Evolutionary conservation across 441 rosid genomes (phyloP).

Genomic region (Mallotus repandus): DNA sequence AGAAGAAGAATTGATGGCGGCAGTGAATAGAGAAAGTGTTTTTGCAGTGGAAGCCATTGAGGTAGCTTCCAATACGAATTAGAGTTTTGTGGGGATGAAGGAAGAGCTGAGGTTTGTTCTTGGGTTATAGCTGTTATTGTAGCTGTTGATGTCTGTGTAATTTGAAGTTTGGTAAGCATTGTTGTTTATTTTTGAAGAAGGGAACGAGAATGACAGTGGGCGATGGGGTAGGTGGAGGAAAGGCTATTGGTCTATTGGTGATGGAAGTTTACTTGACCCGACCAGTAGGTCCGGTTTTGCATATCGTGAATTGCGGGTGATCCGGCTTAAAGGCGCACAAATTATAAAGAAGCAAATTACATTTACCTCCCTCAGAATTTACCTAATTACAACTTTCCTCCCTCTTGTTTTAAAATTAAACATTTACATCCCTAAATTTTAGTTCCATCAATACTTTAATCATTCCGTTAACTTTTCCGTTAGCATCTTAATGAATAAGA

Average conservation of each 20-base stretch:
- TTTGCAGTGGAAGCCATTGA: constrained; percentile 63
- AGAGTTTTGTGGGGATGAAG: not conserved
- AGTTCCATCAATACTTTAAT: too few species aligned
- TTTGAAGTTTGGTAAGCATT: constrained; percentile 13
- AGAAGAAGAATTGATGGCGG: constrained; percentile 23
- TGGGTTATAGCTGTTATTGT: too few species aligned
- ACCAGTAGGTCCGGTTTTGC: constrained; percentile 6
- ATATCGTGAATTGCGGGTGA: not conserved
- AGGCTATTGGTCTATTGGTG: constrained; percentile 9
- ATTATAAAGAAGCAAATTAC: too few species aligned
- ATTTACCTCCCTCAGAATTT: too few species aligned
- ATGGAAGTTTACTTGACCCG: constrained; percentile 12
- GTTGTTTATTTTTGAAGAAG: constrained; percentile 5
- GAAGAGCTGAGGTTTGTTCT: not conserved
- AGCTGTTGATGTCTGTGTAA: not conserved
- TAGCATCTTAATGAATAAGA: too few species aligned
- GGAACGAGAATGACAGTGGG: too few species aligned
- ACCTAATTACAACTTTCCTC: too few species aligned
- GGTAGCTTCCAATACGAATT: constrained; percentile 10
- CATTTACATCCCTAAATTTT: too few species aligned
- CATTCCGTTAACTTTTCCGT: too few species aligned
- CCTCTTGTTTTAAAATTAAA: too few species aligned
- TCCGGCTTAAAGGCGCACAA: not conserved
- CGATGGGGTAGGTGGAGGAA: constrained; percentile 30
- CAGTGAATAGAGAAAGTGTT: constrained; percentile 41